Evolutionary conservation across 345 rosid genomes (phyloP).

Genomic region (Citrus inodora): DNA sequence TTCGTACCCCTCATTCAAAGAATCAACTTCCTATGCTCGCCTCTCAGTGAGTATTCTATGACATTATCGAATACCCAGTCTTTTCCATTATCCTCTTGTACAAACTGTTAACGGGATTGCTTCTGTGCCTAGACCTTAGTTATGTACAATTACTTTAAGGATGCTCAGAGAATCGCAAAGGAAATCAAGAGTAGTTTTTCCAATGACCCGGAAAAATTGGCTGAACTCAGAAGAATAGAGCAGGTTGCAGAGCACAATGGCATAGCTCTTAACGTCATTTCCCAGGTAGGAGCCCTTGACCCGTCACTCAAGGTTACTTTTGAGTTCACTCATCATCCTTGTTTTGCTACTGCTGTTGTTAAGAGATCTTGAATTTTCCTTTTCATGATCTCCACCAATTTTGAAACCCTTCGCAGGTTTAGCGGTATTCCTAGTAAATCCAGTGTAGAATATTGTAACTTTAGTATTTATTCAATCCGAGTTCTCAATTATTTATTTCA

Average conservation of each 20-base stretch:
- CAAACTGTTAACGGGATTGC: not conserved
- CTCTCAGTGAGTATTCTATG: conserved; percentile 63
- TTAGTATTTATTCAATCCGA: conserved; percentile 4
- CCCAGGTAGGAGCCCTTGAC: conserved; percentile 52
- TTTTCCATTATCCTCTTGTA: not conserved
- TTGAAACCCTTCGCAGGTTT: conserved; percentile 24
- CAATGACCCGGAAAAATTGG: conserved; percentile 62
- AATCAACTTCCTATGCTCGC: conserved; percentile 64
- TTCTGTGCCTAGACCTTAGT: conserved; percentile 43
- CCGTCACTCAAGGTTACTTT: conserved; percentile 81
- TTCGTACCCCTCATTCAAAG: conserved; percentile 67
- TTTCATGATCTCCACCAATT: conserved; percentile 27
- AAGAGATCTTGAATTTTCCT: conserved; percentile 62
- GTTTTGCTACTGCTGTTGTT: conserved; percentile 81
- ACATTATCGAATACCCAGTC: not conserved
- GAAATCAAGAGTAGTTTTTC: conserved; percentile 74
- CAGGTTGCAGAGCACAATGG: conserved; percentile 93
- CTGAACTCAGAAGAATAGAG: conserved; percentile 72
- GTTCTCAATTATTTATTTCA: conserved; percentile 9
- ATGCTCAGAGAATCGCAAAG: conserved; percentile 78
- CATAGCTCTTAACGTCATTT: conserved; percentile 63
- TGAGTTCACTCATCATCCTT: conserved; percentile 88
- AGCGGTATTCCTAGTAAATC: conserved; percentile 13
- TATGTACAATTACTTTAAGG: conserved; percentile 74
- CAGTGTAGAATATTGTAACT: conserved; percentile 36